Evolutionary conservation across 108 stramenopile species (phyloP), one percentile per base, ranked within the genome.

Genomic region (Hondaea fermentalgiana): DNA sequence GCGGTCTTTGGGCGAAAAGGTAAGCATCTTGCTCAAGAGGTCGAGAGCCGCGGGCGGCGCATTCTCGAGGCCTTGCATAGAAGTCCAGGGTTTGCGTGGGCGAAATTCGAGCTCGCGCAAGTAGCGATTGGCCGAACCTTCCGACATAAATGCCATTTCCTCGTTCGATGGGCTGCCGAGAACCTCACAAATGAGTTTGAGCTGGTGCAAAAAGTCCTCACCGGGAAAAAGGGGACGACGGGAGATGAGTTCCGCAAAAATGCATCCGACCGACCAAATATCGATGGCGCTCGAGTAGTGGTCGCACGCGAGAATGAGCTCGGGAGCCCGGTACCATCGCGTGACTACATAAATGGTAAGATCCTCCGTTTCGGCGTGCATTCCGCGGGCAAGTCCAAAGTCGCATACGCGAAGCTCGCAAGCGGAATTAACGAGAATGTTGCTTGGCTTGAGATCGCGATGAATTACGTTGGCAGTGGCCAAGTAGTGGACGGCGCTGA

Each of bases 321-420:
- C 99, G 12, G 99, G 99, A 29, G 99, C 98, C 44, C 99, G 92
- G 92, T 99, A 99, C 99, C 99, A 99, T 17, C 99, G 92, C 42
- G 98, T 98, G 17, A 98, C 99, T 47, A 99, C 99, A 91, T 99
- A 98, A 91, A 97, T 97, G 42, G 98, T 99, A 58, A 98, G 93
- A 87, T 98, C 87, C 4, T 55, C 72, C 44, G 87, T 19, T 14
- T 64, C 90, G 69, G 58, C 88, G 44, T 91, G 88, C 21, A 91
- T 89, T 10, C 91, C 89, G 5, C 93, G 92, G 21, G 93, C 93
- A 19, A 93, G 89, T 16, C 93, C 93, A 53, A 93, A 93, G 89
- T 93, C 93, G 72, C 92, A 93, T 12, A 93, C 55, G 57, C 93
- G 93, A 28, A 93, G 91, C 60, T 91, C 90, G 83, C 93, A 93